Conservation (phyloP, 805 yeast species). For the Metschnikowia cerradonensis region DNA sequence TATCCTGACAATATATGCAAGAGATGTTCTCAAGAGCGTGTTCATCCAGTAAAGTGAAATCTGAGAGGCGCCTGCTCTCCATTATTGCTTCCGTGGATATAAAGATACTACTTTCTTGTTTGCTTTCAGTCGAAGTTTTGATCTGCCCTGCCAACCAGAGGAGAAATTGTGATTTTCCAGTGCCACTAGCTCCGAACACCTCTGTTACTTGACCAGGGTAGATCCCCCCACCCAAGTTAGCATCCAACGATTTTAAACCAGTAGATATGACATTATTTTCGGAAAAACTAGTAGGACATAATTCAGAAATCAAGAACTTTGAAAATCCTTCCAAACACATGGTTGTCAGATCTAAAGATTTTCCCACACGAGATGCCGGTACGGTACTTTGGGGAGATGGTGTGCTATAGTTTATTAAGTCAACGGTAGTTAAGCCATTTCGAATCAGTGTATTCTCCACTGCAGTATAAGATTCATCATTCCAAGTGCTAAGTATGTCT, state of each 20-base stretch:
- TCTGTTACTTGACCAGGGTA: constrained; percentile 45
- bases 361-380: background rate
- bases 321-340: background rate
- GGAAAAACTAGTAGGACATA: background rate
- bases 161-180: constrained; percentile 81
- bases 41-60: constrained; percentile 6
- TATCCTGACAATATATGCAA: constrained; percentile 58
- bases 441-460: background rate
- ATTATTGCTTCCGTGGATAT: constrained; percentile 75
- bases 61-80: constrained; percentile 56
- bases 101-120: constrained; percentile 39
- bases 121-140: background rate
- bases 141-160: constrained; percentile 50
- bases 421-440: constrained; percentile 1
- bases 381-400: background rate
- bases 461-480: background rate
- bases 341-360: background rate
- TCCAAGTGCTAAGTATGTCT: background rate
- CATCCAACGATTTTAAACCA: constrained; percentile 9
- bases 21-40: constrained; percentile 37
- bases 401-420: background rate
- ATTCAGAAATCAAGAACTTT: background rate
- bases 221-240: constrained; percentile 12
- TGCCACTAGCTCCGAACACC: constrained; percentile 76
- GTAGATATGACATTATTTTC: constrained; percentile 6